phyloP scores from a whole-genome alignment of 768 basidiomycete species.

The Termitomyces sp. region DNA sequence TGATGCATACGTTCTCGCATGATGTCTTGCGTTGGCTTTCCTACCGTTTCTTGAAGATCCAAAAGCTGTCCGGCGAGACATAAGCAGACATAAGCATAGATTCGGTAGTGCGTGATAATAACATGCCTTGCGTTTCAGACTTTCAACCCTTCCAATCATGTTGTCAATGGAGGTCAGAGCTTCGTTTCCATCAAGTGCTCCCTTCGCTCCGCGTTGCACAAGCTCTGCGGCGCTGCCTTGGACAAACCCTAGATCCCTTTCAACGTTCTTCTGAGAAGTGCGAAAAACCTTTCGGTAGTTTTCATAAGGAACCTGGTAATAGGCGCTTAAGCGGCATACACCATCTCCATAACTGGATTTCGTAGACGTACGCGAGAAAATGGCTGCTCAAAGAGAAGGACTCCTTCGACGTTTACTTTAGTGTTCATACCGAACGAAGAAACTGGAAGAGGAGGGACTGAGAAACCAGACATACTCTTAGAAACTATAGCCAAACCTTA shows the following conservation, averaged over 20 bases:
- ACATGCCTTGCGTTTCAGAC: constrained; percentile 83
- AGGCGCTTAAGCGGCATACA: background rate
- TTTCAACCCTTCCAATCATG: constrained; percentile 73
- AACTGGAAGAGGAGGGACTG: background rate
- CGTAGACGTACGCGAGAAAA: constrained; percentile 56
- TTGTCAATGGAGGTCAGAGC: constrained; percentile 58
- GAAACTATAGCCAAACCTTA: background rate
- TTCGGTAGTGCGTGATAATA: background rate
- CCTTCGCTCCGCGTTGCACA: constrained; percentile 34
- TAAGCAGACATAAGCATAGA: constrained; percentile 4
- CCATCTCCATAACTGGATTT: background rate
- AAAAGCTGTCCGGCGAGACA: constrained; percentile 27
- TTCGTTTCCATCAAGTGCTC: constrained; percentile 40
- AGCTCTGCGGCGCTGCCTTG: constrained; percentile 57
- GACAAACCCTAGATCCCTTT: constrained; percentile 66
- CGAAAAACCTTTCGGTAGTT: constrained; percentile 87
- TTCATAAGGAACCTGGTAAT: constrained; percentile 76
- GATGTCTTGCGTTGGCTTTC: constrained; percentile 62
- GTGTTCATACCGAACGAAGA: constrained; percentile 26
- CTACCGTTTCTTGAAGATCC: constrained; percentile 41
- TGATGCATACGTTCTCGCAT: constrained; percentile 73
- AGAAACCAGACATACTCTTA: background rate
- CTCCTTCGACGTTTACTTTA: constrained; percentile 67
- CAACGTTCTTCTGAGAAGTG: constrained; percentile 72
- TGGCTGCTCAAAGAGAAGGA: constrained; percentile 80